Evolutionary conservation across 352 stramenopile genomes (phyloP).

Genomic region (Globisporangium canariense): DNA sequence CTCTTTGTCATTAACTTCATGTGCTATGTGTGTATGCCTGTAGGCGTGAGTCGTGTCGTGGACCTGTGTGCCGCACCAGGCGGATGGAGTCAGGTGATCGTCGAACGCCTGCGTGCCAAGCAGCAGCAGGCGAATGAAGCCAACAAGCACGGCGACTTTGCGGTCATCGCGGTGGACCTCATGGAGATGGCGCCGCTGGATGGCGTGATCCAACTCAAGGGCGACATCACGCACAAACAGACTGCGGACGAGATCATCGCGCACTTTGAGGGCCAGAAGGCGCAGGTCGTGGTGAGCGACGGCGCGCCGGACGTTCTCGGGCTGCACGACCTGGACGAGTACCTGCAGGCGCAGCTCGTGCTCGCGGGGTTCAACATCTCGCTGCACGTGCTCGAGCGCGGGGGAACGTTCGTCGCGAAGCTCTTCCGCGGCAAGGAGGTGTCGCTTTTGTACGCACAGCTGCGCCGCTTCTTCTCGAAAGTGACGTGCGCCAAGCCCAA

Average conservation of each 20-base stretch:
- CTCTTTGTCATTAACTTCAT: not conserved
- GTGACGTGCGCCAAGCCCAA: conserved; percentile 86
- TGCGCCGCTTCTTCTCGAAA: conserved; percentile 62
- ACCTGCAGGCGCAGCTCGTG: conserved; percentile 77
- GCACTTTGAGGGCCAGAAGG: conserved; percentile 73
- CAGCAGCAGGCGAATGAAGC: not conserved
- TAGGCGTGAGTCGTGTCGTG: conserved; percentile 75
- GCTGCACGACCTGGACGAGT: conserved; percentile 80
- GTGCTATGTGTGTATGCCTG: not conserved
- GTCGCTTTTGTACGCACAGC: conserved; percentile 65
- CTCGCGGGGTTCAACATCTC: conserved; percentile 79
- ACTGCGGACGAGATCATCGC: conserved; percentile 73
- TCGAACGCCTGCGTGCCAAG: conserved; percentile 51
- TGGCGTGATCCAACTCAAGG: conserved; percentile 67
- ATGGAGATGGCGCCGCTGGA: conserved; percentile 97
- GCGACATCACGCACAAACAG: conserved; percentile 79
- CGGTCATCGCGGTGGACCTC: conserved; percentile 80
- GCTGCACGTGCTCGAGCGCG: conserved; percentile 64
- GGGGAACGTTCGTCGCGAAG: conserved; percentile 82
- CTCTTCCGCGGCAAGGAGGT: conserved; percentile 83
- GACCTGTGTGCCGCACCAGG: conserved; percentile 83
- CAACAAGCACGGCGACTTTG: conserved; percentile 12
- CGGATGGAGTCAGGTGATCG: conserved; percentile 86
- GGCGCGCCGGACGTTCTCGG: conserved; percentile 97
- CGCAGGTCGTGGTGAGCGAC: conserved; percentile 98